phyloP scores from a whole-genome alignment of 2,329 filamentous ascomycete species.

The Thielaviopsis euricoi region DNA sequence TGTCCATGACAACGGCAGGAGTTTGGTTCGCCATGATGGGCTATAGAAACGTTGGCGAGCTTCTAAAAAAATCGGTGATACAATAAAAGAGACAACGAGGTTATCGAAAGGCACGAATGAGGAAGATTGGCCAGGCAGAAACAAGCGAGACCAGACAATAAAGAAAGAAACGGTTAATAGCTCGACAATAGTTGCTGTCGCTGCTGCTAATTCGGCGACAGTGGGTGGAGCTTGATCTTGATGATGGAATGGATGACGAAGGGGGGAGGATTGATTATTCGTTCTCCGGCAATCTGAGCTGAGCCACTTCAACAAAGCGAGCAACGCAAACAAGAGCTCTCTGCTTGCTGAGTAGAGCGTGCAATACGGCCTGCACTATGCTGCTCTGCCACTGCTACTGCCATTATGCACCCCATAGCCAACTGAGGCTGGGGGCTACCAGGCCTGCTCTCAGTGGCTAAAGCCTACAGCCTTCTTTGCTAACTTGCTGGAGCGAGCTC shows the following conservation, averaged over 20 bases:
- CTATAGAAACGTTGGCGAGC: constrained; percentile 7
- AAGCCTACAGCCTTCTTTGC: constrained; percentile 5
- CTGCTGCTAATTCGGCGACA: not conserved
- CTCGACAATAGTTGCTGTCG: not conserved
- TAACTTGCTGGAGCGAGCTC: not conserved
- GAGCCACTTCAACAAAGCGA: constrained; percentile 3
- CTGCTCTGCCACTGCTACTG: no score
- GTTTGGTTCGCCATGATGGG: constrained; percentile 82
- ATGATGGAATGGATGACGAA: constrained; percentile 10
- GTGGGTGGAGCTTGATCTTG: constrained; percentile 1
- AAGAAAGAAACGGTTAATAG: not conserved
- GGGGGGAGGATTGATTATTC: constrained; percentile 5
- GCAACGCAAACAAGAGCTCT: not conserved
- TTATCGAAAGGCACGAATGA: not conserved
- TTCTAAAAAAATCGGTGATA: not conserved
- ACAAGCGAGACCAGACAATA: not conserved
- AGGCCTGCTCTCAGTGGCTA: not conserved
- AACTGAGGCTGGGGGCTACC: not conserved
- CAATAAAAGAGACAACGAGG: not conserved
- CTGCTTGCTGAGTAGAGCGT: no score
- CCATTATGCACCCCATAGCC: not conserved
- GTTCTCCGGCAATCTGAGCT: not conserved
- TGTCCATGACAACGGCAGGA: constrained; percentile 99
- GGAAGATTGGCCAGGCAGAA: not conserved
- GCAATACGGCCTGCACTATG: no score